phyloP scores from a whole-genome alignment of 2,329 filamentous ascomycete species.

The Metarhizium humberi region DNA sequence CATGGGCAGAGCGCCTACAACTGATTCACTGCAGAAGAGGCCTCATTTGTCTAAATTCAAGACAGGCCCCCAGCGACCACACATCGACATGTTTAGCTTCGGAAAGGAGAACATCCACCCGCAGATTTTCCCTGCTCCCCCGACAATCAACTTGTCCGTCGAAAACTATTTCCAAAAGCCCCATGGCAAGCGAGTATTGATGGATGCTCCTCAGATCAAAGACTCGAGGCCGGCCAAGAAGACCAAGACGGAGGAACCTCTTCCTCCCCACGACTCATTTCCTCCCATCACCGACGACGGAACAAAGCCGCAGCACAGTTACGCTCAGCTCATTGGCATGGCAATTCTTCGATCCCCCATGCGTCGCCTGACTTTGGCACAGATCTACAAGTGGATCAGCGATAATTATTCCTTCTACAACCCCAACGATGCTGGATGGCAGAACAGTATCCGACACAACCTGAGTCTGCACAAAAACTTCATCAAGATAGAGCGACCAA shows the following conservation, averaged over 20 bases:
- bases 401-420: conserved; percentile 86
- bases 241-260: conserved; percentile 47
- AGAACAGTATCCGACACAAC: conserved; percentile 98
- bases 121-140: conserved; percentile 37
- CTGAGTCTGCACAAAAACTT: conserved; percentile 95
- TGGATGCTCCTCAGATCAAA: conserved; percentile 65
- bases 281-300: conserved; percentile 77
- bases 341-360: conserved; percentile 81
- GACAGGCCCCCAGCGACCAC: conserved; percentile 43
- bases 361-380: conserved; percentile 76
- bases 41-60: conserved; percentile 51
- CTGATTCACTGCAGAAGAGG: conserved; percentile 63
- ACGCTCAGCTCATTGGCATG: conserved; percentile 93
- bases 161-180: conserved; percentile 45
- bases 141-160: conserved; percentile 38
- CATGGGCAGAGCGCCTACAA: conserved; percentile 39
- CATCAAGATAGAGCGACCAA: conserved; percentile 88
- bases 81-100: conserved; percentile 30
- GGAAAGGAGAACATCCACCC: conserved; percentile 51
- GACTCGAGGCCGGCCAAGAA: conserved; percentile 62
- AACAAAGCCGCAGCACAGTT: conserved; percentile 82
- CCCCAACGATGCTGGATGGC: conserved; percentile 81
- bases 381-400: conserved; percentile 99
- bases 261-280: conserved; percentile 72
- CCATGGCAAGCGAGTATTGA: conserved; percentile 50